Evolutionary conservation across 768 basidiomycete genomes (phyloP).

Genomic region (Cyclocybe aegerita): DNA sequence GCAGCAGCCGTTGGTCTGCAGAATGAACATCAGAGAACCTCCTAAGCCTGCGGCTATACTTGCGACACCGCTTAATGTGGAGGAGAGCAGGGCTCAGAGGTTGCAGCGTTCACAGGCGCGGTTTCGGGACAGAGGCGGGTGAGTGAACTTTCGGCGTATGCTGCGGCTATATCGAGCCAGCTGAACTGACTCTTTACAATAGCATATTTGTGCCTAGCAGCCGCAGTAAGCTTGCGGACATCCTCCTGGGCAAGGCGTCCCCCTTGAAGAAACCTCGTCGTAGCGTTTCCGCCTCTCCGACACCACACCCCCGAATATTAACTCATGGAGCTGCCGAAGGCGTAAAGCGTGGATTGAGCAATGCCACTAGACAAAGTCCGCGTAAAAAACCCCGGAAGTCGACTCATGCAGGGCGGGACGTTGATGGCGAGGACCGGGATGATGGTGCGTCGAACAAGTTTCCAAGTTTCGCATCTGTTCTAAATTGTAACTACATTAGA

Average conservation of each 20-base stretch:
- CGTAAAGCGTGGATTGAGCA: not conserved
- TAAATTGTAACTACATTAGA: not conserved
- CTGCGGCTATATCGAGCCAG: not conserved
- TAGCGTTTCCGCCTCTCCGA: slow-evolving; percentile 31
- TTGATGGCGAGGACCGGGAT: not conserved
- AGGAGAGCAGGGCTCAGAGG: slow-evolving; percentile 62
- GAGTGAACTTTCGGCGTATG: slow-evolving; percentile 17
- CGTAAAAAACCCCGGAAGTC: slow-evolving; percentile 3
- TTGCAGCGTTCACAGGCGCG: slow-evolving; percentile 62
- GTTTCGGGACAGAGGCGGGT: slow-evolving; percentile 71
- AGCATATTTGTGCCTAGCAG: slow-evolving; percentile 57
- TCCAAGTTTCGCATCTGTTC: not conserved
- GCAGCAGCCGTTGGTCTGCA: slow-evolving; percentile 4
- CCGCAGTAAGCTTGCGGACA: slow-evolving; percentile 48
- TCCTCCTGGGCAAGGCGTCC: slow-evolving; percentile 47
- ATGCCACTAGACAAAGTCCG: slow-evolving; percentile 3
- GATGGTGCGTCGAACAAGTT: not conserved
- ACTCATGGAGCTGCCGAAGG: slow-evolving; percentile 1
- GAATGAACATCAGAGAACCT: slow-evolving; percentile 11
- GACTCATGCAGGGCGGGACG: not conserved
- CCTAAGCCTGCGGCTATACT: slow-evolving; percentile 19
- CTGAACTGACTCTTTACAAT: not conserved
- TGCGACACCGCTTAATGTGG: slow-evolving; percentile 35
- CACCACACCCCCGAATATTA: slow-evolving; percentile 9
- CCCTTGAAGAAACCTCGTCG: slow-evolving; percentile 23